A percentile compares a stretch with the other conserved stretches of the same genome.
Conservation (phyloP, 768 basidiomycete genomes). For the Boletellus sp. region DNA sequence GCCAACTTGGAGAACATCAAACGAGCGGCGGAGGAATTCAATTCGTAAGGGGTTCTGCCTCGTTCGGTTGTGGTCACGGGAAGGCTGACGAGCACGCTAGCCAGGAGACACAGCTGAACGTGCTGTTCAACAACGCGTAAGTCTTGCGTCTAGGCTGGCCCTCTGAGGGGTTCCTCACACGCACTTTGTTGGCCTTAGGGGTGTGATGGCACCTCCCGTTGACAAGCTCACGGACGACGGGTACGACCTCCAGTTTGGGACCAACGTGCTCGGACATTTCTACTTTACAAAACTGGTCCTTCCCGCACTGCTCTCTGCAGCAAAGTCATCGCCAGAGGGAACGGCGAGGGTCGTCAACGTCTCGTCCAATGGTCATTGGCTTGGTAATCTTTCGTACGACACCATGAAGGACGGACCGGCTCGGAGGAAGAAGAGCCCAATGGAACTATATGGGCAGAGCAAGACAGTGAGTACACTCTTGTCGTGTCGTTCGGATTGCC, state of each 20-base stretch:
- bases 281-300: constrained; percentile 37
- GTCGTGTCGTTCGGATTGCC: no score
- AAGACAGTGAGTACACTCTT: no score
- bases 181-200: no score
- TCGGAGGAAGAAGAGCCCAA: no score
- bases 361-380: constrained; percentile 25
- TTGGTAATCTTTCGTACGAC: neutral
- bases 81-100: constrained; percentile 5
- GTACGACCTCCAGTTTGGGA: constrained; percentile 41
- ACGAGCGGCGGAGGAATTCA: constrained; percentile 38
- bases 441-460: no score
- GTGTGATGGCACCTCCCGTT: constrained; percentile 29
- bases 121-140: constrained; percentile 33
- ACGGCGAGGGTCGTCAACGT: constrained; percentile 36
- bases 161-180: neutral
- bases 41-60: constrained; percentile 20
- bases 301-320: constrained; percentile 31
- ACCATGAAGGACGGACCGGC: no score
- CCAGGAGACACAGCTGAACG: constrained; percentile 19
- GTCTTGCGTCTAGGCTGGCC: neutral
- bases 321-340: constrained; percentile 30
- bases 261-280: constrained; percentile 36
- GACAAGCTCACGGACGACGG: constrained; percentile 35
- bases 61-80: neutral
- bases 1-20: constrained; percentile 37